Base-by-base conservation (phyloP, 495 filamentous ascomycete genomes). In the Aspergillus hancockii region DNA sequence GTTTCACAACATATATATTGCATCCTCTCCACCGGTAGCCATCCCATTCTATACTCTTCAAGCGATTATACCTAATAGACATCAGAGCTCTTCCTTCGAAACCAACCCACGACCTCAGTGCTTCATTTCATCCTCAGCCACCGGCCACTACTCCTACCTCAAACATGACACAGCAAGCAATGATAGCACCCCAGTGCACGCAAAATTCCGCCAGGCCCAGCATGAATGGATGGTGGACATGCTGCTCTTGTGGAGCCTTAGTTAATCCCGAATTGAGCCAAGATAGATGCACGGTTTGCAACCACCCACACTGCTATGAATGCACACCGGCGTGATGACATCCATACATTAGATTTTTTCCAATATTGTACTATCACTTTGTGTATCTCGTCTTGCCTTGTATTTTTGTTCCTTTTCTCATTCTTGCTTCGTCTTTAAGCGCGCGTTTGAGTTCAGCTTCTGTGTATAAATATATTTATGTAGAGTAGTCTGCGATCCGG, bases 261-360 rank as follows among this genome's bases (percentile, higher is more conserved):
- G 46, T 32, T 31, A 56, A 56, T 30, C 54, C 54, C 13, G 13
- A n/a, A 5, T 43, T 56, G 19, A 56, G 25, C 41, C 22, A 9
- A n/a, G 41, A 25, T 8, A 25, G 41, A 10, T 56, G 54, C 54
- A 56, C 41, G 16, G n/a, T 56, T 4, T 56, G 54, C 28, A n/a
- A 30, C 4, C 54, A 56, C 16, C 0, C 25, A 10, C 0, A 3
- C 13, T 49, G 41, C 31, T 0, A 0, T 30, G 1, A 28, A 9
- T 54, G 52, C 36, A 1, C 12, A 12, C 16, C 34, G 16, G 36
- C 52, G 6, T 45, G 12, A 41, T 41, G n/a, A 41, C 2, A 41
- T 41, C 38, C 5, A 41, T 28, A 28, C 25, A 28, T 7, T 28
- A 7, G 7, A 28, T 28, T 28, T 3, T 28, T 7, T 28, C 7